phyloP scores from a whole-genome alignment of 768 basidiomycete genomes.

The Tulasnella sp. region DNA sequence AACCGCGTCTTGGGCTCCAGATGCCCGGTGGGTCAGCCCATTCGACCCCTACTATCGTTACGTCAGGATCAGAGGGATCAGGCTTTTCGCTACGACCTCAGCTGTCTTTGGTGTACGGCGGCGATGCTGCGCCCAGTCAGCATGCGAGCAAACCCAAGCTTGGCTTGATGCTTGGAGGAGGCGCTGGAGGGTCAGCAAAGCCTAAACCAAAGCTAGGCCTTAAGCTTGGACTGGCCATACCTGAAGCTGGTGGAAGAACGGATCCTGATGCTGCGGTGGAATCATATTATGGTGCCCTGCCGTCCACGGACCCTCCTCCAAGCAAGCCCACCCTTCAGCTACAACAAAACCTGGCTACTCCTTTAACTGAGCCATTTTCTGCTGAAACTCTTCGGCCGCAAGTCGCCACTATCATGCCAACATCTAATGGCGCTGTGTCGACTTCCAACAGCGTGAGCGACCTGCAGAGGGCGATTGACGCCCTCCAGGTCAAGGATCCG shows the following conservation, averaged over 20 bases:
- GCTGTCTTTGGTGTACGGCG: constrained; percentile 10
- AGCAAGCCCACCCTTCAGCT: not conserved
- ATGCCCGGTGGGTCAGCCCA: not conserved
- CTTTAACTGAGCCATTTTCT: constrained; percentile 3
- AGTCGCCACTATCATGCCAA: constrained; percentile 3
- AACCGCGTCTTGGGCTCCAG: constrained; percentile 2
- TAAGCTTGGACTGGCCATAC: not conserved
- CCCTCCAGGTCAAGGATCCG: constrained; percentile 9
- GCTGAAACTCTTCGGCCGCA: constrained; percentile 7
- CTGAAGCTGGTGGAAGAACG: not conserved
- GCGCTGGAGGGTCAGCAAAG: not conserved
- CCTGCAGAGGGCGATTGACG: constrained; percentile 13
- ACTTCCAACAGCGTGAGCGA: constrained; percentile 3
- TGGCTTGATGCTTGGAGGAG: not conserved
- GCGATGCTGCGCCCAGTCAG: not conserved
- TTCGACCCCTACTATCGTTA: not conserved
- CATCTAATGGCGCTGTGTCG: not conserved
- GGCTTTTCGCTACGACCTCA: constrained; percentile 11
- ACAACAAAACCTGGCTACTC: not conserved
- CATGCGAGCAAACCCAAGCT: not conserved
- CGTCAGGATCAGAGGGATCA: not conserved
- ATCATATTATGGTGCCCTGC: constrained; percentile 11
- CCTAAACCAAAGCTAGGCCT: not conserved
- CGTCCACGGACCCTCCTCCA: not conserved
- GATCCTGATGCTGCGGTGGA: not conserved